These are phyloP conservation scores for Xylaria castorea DNA, from an alignment of 495 filamentous ascomycete species.

Conservation along the genomic window DNA sequence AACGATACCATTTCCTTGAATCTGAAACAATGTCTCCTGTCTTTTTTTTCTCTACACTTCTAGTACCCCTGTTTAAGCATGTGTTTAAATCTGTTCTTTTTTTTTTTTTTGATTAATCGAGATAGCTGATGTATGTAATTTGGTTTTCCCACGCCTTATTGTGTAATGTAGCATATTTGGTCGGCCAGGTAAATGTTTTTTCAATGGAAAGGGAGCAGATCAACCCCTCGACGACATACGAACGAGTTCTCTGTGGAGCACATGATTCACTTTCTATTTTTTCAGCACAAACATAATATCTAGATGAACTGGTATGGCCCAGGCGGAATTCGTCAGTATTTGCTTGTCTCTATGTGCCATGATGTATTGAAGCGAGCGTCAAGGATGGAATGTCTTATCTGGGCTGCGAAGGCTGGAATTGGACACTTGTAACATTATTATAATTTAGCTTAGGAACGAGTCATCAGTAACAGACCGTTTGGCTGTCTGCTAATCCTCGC, in stretches of 20 bases:
- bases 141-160: constrained; percentile 20
- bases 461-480: background rate
- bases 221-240: background rate
- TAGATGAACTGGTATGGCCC: background rate
- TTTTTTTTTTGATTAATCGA: constrained; percentile 10
- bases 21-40: background rate
- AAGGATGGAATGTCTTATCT: constrained; percentile 7
- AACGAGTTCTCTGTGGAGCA: background rate
- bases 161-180: constrained; percentile 28
- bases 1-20: constrained; percentile 22
- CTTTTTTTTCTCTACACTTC: background rate
- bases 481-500: background rate
- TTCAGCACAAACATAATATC: constrained; percentile 4
- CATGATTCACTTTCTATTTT: constrained; percentile 9
- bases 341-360: constrained; percentile 14
- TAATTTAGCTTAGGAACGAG: constrained; percentile 4
- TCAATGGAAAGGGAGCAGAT: constrained; percentile 15
- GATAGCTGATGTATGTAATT: constrained; percentile 13
- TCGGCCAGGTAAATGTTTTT: constrained; percentile 1
- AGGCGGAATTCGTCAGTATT: background rate
- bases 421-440: constrained; percentile 22
- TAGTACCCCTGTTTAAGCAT: background rate
- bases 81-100: background rate
- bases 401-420: background rate
- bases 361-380: constrained; percentile 15